phyloP scores from a whole-genome alignment of 2,329 filamentous ascomycete genomes.

The Escovopsis weberi region DNA sequence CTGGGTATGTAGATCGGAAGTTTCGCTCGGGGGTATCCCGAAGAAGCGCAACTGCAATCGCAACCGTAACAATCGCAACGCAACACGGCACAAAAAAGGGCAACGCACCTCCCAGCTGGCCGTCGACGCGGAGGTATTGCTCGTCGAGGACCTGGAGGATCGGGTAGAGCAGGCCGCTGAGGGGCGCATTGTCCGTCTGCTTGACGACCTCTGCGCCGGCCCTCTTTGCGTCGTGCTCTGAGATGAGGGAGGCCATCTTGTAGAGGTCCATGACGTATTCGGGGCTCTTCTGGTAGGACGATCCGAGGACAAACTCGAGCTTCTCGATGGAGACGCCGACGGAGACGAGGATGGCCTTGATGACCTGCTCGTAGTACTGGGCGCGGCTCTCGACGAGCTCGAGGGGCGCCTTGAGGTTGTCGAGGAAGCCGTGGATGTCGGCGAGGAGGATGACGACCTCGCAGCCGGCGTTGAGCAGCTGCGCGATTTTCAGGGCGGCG shows the following conservation, averaged over 20 bases:
- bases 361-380: conserved; percentile 67
- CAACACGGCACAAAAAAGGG: neutral
- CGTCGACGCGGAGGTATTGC: conserved; percentile 74
- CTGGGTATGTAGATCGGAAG: too few relatives aligned
- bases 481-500: conserved; percentile 76
- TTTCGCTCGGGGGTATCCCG: too few relatives aligned
- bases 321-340: conserved; percentile 67
- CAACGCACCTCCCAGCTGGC: conserved; percentile 59
- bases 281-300: conserved; percentile 58
- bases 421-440: conserved; percentile 64
- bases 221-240: conserved; percentile 73
- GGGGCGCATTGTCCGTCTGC: conserved; percentile 62
- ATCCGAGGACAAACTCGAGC: conserved; percentile 73
- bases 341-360: conserved; percentile 60
- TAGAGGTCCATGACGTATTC: conserved; percentile 85
- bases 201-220: conserved; percentile 92
- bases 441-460: conserved; percentile 66
- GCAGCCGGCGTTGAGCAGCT: conserved; percentile 74
- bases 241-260: conserved; percentile 54
- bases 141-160: conserved; percentile 77
- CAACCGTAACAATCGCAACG: neutral
- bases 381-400: conserved; percentile 73
- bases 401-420: conserved; percentile 74
- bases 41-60: neutral
- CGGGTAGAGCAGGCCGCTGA: conserved; percentile 35